phyloP scores from a whole-genome alignment of 768 basidiomycete species.

The Tulasnella sp. region DNA sequence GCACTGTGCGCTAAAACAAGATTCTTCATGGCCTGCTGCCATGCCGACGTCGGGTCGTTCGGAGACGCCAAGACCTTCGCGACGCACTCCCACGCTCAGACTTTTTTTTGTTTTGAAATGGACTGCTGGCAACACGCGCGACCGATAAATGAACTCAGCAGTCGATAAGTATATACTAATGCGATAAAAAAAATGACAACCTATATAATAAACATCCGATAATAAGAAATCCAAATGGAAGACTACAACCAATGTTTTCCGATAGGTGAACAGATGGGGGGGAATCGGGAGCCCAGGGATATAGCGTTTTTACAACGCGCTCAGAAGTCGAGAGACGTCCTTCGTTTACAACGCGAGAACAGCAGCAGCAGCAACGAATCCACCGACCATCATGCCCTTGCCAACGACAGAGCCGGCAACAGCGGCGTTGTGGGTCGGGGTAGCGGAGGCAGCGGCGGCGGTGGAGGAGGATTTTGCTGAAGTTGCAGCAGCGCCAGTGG shows the following conservation, averaged over 20 bases:
- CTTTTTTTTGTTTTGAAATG: too few relatives aligned
- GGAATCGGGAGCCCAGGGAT: not conserved
- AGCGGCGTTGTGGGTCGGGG: not conserved
- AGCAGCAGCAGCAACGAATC: not conserved
- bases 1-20: too few relatives aligned
- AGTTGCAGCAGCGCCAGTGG: slow-evolving; percentile 10
- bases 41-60: too few relatives aligned
- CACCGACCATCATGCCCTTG: not conserved
- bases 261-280: not conserved
- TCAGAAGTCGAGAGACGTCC: not conserved
- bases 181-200: slow-evolving; percentile 22
- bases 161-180: slow-evolving; percentile 26
- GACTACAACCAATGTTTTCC: not conserved
- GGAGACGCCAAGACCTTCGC: too few relatives aligned
- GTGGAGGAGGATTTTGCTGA: slow-evolving; percentile 1
- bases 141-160: too few relatives aligned
- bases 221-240: not conserved
- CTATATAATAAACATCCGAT: not conserved
- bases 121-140: too few relatives aligned
- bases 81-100: too few relatives aligned
- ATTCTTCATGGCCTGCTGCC: too few relatives aligned
- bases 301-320: not conserved
- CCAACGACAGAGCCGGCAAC: not conserved
- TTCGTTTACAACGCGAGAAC: not conserved
- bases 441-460: not conserved